Base-by-base conservation (phyloP, 1,139 yeast genomes). In the Kluyveromyces sp. region DNA sequence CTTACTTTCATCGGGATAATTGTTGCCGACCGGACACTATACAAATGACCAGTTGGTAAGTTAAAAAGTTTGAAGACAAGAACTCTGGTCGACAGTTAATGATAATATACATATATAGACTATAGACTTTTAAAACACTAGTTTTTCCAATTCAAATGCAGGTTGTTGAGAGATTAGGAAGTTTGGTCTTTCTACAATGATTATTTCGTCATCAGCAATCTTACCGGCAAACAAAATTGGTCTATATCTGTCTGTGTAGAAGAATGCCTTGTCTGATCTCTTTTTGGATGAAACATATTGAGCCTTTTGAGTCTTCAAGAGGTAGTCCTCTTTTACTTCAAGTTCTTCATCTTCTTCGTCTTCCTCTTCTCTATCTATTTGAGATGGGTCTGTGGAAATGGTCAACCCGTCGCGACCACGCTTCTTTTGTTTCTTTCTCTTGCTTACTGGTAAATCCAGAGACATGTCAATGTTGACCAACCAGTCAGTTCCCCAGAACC, bases 401-500 rank as follows among this genome's bases (percentile, higher is more conserved):
- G 78, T 73, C 49, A 77, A 66, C 8, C 88, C 87, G 58, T 83
- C 85, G 55, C 83, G 77, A 49, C 68, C 71, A 68, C 86, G 79
- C 66, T 83, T 82, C 61, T 74, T 77, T 7, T 56, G 48, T 33
- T 75, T 66, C 54, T 69, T 68, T 43, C 65, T 63, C 47, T 66
- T 58, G 34, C 61, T 66, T 6, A 65, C 56, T 28, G 88, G 85
- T 46, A 83, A 68, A 56, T 83, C 79, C 48, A 73, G 64, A n/a
- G 74, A 65, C 51, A 86, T 69, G 62, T 90, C 92, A 45, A 92
- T 75, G 61, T 76, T 85, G 6, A 84, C 77, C 25, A 90, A 61
- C 95, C 96, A 92, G 45, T 78, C 77, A n/a, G 86, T 74, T 2
- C 97, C 96, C 77, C 86, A 89, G 25, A 89, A 65, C 97, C 97